Percentiles rank a stretch among this genome's conserved stretches.
Conservation (phyloP, 345 rosid genomes). For the Salix viminalis region DNA sequence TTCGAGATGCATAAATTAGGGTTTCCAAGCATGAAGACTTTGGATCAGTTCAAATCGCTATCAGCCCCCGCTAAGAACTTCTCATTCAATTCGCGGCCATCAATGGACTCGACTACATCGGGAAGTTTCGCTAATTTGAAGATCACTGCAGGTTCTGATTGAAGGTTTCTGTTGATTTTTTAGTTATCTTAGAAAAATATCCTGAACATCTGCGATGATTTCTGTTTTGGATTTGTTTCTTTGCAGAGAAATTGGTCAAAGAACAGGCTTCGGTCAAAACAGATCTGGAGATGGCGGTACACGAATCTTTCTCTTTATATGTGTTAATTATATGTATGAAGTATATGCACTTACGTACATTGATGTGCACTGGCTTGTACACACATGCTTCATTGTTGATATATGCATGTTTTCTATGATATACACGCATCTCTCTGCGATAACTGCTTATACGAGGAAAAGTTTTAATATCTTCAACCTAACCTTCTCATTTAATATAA, state of each 20-base stretch:
- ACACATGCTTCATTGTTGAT: no score
- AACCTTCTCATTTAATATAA: not conserved
- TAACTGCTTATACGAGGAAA: not conserved
- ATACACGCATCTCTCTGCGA: not conserved
- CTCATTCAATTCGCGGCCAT: conserved; percentile 49
- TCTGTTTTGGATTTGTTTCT: conserved; percentile 21
- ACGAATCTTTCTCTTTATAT: conserved; percentile 1
- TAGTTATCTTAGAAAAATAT: not conserved
- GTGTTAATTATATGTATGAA: not conserved
- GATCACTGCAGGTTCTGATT: conserved; percentile 68
- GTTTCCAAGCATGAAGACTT: conserved; percentile 59
- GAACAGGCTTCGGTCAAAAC: conserved; percentile 84
- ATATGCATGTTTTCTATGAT: not conserved
- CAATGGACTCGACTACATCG: conserved; percentile 45
- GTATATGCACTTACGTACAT: no score
- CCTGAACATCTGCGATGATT: conserved; percentile 19
- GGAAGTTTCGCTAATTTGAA: conserved; percentile 77
- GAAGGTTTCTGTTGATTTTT: not conserved
- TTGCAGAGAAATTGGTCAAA: conserved; percentile 75
- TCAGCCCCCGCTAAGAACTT: conserved; percentile 46
- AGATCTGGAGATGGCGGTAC: conserved; percentile 87
- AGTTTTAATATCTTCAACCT: not conserved
- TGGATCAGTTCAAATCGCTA: conserved; percentile 51
- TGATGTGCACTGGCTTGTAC: no score
- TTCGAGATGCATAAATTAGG: conserved; percentile 69